Evolutionary conservation across 2,329 filamentous ascomycete genomes (phyloP).

Genomic region (Fulvia fulva): DNA sequence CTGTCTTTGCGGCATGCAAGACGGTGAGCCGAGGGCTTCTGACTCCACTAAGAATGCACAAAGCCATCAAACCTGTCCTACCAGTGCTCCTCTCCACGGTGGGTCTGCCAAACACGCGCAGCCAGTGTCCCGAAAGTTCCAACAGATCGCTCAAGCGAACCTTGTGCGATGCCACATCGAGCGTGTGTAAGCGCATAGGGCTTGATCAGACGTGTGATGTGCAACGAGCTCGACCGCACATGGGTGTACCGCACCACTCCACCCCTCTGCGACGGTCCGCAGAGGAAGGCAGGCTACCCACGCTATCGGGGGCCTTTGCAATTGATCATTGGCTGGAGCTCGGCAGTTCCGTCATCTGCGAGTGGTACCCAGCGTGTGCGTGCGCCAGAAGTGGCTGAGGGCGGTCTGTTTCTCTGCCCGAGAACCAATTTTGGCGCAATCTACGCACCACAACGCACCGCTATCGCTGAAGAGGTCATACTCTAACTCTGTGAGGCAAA

Average conservation of each 20-base stretch:
- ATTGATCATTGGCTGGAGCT: slow-evolving; percentile 11
- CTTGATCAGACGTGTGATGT: background rate
- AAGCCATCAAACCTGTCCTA: background rate
- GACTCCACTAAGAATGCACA: background rate
- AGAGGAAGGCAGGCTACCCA: background rate
- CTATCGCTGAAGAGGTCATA: background rate
- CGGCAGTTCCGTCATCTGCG: slow-evolving; percentile 16
- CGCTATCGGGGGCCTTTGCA: slow-evolving; percentile 4
- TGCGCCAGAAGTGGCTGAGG: slow-evolving; percentile 17
- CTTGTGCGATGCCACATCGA: slow-evolving; percentile 10
- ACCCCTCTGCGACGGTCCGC: background rate
- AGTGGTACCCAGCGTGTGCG: slow-evolving; percentile 13
- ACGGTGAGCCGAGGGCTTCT: slow-evolving; percentile 9
- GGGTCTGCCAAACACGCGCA: background rate
- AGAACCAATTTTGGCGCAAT: slow-evolving; percentile 3
- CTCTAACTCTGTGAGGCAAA: background rate
- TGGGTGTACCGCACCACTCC: background rate
- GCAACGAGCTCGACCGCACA: slow-evolving; percentile 1
- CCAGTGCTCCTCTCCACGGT: background rate
- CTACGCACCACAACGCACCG: too few species aligned
- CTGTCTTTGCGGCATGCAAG: slow-evolving; percentile 7
- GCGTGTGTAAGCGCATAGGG: slow-evolving; percentile 8
- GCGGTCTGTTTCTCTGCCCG: slow-evolving; percentile 1
- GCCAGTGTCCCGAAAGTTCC: background rate
- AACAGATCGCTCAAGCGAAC: slow-evolving; percentile 4